Evolutionary conservation across 2,329 filamentous ascomycete species (phyloP).

Genomic region (Fusarium succisae): DNA sequence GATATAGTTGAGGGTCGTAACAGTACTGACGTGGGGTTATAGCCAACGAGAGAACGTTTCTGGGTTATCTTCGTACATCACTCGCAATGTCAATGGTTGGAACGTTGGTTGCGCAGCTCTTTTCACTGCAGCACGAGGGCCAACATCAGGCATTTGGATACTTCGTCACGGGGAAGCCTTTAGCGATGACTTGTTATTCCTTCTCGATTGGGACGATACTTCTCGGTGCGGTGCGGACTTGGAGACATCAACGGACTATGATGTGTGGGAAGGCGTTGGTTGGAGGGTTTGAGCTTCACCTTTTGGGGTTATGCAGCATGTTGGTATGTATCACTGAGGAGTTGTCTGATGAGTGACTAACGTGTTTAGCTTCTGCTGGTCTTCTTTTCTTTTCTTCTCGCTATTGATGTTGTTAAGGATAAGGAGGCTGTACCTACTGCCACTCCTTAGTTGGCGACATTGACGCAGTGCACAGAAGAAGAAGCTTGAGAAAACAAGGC

Average conservation of each 20-base stretch:
- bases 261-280: conserved; percentile 44
- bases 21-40: not conserved
- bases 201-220: conserved; percentile 51
- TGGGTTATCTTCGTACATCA: conserved; percentile 77
- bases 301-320: conserved; percentile 30
- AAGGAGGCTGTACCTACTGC: not conserved
- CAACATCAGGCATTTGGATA: conserved; percentile 61
- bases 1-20: not conserved
- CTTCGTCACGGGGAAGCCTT: conserved; percentile 67
- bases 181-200: conserved; percentile 56
- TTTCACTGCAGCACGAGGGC: conserved; percentile 56
- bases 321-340: conserved; percentile 15
- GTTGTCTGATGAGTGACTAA: conserved; percentile 3
- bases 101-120: conserved; percentile 73
- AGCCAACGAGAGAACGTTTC: conserved; percentile 80
- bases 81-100: conserved; percentile 74
- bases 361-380: conserved; percentile 30
- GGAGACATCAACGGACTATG: conserved; percentile 46
- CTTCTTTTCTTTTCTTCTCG: conserved; percentile 37
- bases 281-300: conserved; percentile 45
- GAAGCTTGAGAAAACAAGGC: not conserved
- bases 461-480: not conserved
- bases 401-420: conserved; percentile 34
- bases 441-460: not conserved
- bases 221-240: conserved; percentile 45